phyloP scores from a whole-genome alignment of 352 stramenopile species.

The Phytophthora macrochlamydospora region DNA sequence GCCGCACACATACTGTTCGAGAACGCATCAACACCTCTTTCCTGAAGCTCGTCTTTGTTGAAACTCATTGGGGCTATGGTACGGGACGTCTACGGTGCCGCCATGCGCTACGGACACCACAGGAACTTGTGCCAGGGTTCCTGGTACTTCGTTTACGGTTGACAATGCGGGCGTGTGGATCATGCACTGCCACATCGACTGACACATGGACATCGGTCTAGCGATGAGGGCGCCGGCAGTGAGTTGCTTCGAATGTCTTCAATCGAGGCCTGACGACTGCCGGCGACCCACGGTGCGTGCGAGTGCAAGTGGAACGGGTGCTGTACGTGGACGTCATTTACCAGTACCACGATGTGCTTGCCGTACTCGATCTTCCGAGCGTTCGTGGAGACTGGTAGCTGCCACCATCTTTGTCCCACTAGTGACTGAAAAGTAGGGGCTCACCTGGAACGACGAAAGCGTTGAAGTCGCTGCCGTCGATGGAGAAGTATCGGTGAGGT shows the following conservation, averaged over 20 bases:
- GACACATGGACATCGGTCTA: too few relatives aligned
- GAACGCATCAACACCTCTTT: too few relatives aligned
- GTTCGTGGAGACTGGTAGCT: constrained; percentile 8
- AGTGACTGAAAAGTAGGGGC: constrained; percentile 19
- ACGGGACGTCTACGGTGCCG: too few relatives aligned
- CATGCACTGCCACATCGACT: too few relatives aligned
- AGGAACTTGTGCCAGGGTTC: too few relatives aligned
- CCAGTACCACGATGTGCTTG: constrained; percentile 40
- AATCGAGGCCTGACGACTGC: constrained; percentile 3
- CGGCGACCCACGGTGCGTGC: constrained; percentile 18
- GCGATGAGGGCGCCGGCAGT: background rate
- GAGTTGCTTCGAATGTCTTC: constrained; percentile 2
- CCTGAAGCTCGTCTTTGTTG: too few relatives aligned
- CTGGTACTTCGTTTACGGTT: background rate
- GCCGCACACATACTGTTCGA: too few relatives aligned
- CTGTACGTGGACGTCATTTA: constrained; percentile 23
- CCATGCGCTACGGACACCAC: too few relatives aligned
- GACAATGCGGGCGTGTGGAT: too few relatives aligned
- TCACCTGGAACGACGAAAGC: constrained; percentile 1
- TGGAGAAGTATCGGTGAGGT: constrained; percentile 4
- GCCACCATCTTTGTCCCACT: constrained; percentile 15
- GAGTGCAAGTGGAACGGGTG: constrained; percentile 36
- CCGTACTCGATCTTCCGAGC: constrained; percentile 25
- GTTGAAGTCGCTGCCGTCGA: constrained; percentile 8
- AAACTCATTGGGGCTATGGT: too few relatives aligned